Evolutionary conservation across 2,329 filamentous ascomycete genomes (phyloP).

Genomic region (Lachnellula willkommii): DNA sequence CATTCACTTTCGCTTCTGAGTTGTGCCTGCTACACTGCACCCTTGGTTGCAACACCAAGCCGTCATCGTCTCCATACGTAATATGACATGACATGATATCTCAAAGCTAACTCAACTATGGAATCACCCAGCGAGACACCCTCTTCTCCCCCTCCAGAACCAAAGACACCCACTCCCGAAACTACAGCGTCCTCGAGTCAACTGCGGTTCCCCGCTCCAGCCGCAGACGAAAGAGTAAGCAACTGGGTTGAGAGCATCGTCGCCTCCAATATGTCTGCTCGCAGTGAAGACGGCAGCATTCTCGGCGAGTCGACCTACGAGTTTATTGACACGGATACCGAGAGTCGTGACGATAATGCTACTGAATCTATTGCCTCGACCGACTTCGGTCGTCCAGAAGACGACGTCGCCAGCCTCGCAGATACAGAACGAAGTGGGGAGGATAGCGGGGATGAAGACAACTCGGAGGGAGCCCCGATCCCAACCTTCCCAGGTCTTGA

Average conservation of each 20-base stretch:
- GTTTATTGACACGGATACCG: slow-evolving; percentile 32
- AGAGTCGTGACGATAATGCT: slow-evolving; percentile 31
- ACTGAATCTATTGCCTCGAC: slow-evolving; percentile 33
- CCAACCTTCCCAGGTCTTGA: slow-evolving; percentile 24
- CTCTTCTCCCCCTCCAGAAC: slow-evolving; percentile 8
- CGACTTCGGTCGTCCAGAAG: slow-evolving; percentile 31
- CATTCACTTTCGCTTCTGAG: background rate
- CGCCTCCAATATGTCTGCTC: slow-evolving; percentile 26
- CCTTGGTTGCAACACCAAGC: background rate
- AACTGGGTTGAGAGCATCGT: slow-evolving; percentile 27
- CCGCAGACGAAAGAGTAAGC: slow-evolving; percentile 24
- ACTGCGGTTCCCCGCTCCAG: slow-evolving; percentile 26
- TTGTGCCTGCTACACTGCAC: slow-evolving; percentile 2
- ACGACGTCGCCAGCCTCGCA: slow-evolving; percentile 33
- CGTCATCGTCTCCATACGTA: slow-evolving; percentile 3
- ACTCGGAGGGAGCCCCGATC: slow-evolving; percentile 10
- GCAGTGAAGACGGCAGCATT: slow-evolving; percentile 28
- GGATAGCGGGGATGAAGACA: slow-evolving; percentile 29
- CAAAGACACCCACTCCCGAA: slow-evolving; percentile 7
- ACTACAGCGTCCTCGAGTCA: slow-evolving; percentile 11
- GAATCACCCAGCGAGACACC: slow-evolving; percentile 21
- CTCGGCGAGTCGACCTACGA: slow-evolving; percentile 32
- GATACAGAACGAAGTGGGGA: slow-evolving; percentile 32
- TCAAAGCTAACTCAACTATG: slow-evolving; percentile 30
- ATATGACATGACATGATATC: slow-evolving; percentile 22